Base-by-base conservation (phyloP, 129 eudicot species). In the Deinandra increscens region DNA sequence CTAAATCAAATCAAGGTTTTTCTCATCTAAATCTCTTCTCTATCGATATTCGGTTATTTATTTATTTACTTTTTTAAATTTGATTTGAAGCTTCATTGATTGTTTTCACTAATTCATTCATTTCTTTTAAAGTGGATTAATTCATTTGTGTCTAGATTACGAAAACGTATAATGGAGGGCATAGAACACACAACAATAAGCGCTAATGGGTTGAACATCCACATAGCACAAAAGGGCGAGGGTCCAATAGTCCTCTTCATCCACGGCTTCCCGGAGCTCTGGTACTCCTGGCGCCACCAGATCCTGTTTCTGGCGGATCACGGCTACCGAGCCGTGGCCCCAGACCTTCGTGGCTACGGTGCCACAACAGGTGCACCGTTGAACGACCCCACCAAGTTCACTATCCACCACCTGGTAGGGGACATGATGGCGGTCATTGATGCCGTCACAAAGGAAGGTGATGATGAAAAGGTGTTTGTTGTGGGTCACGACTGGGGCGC, bases 231-330 rank as follows among this genome's bases (percentile, higher is more conserved):
- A 20, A 34, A 15, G 64, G 75, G 84, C 12, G 42, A 74, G 18
- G 84, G 81, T 13, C 84, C 81, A 17, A 2, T 75, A 13, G 75
- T 83, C 20, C 56, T 83, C 4, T 55, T 83, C 56, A 6, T 79
- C 65, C 87, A 83, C 7, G 87, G 87, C 6, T 83, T 83, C 58
- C 87, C 84, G 0, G 77, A 83, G 69, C 79, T 79, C 31, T 79
- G 84, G 87, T 83, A 83, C 76, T 50, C 81, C 0, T 83, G 87
- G 87, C 81, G 82, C 64, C 87, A 83, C 80, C 87, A 83, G 49
- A 80, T 79, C 31, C 1, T 72, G 12, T 74, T 64, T 70, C 17
- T 80, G 11, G 79, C 87, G 3, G 64, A 71, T 23, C 73, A 72
- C 3, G 84, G 87, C 7, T 83, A 76, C 75, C 82, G 84, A 1